phyloP scores from a whole-genome alignment of 2,329 filamentous ascomycete species.

The Diplodia seriata region DNA sequence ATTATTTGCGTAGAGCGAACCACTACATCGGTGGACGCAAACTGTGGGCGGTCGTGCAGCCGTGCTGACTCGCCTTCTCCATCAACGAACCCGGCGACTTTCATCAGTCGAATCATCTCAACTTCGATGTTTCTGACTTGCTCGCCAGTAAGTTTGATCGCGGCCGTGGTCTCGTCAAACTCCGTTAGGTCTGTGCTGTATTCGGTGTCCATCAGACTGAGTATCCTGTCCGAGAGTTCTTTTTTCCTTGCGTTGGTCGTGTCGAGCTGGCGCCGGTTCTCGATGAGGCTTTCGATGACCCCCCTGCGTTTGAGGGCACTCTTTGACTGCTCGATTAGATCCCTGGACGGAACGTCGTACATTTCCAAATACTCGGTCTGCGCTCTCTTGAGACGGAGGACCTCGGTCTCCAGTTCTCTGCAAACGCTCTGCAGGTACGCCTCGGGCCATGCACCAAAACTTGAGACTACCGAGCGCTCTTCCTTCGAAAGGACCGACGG shows the following conservation, averaged over 20 bases:
- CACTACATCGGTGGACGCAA: background rate
- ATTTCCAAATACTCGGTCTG: constrained; percentile 21
- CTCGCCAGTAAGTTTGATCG: constrained; percentile 41
- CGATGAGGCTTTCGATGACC: constrained; percentile 7
- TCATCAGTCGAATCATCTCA: constrained; percentile 42
- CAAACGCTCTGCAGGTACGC: constrained; percentile 1
- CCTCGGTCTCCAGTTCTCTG: background rate
- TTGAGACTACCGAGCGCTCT: background rate
- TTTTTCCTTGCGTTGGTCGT: constrained; percentile 11
- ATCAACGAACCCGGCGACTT: constrained; percentile 39
- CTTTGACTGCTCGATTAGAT: constrained; percentile 9
- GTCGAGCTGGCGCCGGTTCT: background rate
- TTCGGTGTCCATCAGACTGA: constrained; percentile 17
- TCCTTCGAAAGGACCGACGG: background rate
- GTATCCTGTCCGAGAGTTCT: constrained; percentile 16
- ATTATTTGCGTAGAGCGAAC: constrained; percentile 12
- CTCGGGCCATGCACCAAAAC: constrained; percentile 15
- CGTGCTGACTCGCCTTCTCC: constrained; percentile 33
- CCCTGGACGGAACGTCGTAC: constrained; percentile 7
- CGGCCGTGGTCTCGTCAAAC: constrained; percentile 38
- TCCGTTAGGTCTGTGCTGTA: constrained; percentile 34
- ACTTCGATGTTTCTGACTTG: constrained; percentile 41
- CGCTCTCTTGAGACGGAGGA: background rate
- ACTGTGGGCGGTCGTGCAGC: background rate
- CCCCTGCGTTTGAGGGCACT: constrained; percentile 7